Percentiles rank a stretch among this genome's conserved stretches.
phyloP scores from a whole-genome alignment of 2,329 filamentous ascomycete species.

The Penicillium sp. region DNA sequence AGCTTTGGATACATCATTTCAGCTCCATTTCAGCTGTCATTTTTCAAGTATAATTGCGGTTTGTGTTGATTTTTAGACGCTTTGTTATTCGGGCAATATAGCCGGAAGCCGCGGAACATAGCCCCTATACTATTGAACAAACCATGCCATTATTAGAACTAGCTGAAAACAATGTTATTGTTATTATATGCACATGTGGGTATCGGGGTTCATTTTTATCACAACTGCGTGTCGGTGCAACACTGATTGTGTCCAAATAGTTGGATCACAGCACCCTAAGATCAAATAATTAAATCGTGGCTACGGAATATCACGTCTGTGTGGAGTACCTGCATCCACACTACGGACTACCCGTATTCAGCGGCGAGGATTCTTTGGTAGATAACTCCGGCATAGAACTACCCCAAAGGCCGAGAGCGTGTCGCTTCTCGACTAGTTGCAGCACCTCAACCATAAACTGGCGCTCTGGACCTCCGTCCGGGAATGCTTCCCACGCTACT shows the following conservation, averaged over 20 bases:
- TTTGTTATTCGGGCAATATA: not conserved
- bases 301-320: not conserved
- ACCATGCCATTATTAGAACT: not conserved
- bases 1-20: constrained; percentile 9
- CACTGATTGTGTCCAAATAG: not conserved
- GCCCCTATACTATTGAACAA: not conserved
- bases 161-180: not conserved
- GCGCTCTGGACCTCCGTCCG: constrained; percentile 30
- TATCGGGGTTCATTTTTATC: not conserved
- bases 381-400: constrained; percentile 36
- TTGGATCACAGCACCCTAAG: no score
- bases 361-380: constrained; percentile 23
- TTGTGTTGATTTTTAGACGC: not conserved
- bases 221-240: not conserved
- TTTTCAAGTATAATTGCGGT: not conserved
- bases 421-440: constrained; percentile 33
- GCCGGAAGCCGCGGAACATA: not conserved
- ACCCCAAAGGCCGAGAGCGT: constrained; percentile 35
- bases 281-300: not conserved
- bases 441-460: constrained; percentile 32
- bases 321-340: not conserved
- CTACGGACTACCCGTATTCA: constrained; percentile 9
- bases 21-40: not conserved
- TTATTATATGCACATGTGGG: not conserved
- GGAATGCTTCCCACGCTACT: constrained; percentile 38